These are phyloP conservation scores for Pythium rhizo-oryzae DNA, from an alignment of 352 stramenopile species.

Conservation along the genomic window DNA sequence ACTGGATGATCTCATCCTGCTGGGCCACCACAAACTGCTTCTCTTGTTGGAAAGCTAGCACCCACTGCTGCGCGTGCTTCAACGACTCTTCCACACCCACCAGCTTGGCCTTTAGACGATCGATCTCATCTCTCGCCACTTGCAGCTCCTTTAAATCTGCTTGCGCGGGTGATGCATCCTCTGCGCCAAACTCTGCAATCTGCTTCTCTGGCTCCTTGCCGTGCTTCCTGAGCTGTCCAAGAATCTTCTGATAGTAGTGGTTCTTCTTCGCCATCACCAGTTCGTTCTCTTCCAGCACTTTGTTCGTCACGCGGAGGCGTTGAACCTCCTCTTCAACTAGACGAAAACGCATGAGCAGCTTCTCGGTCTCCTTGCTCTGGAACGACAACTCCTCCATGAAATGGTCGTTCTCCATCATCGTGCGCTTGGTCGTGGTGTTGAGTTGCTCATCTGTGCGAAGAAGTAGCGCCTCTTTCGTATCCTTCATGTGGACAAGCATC, in stretches of 20 bases:
- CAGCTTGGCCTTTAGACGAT: slow-evolving; percentile 15
- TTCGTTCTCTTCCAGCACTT: slow-evolving; percentile 57
- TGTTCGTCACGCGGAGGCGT: slow-evolving; percentile 48
- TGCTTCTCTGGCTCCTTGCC: slow-evolving; percentile 5
- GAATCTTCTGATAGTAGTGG: slow-evolving; percentile 72
- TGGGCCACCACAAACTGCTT: slow-evolving; percentile 61
- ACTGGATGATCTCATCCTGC: slow-evolving; percentile 71
- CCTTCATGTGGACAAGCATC: slow-evolving; percentile 53
- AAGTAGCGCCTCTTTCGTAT: slow-evolving; percentile 59
- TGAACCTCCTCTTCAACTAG: slow-evolving; percentile 50
- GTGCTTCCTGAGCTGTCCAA: slow-evolving; percentile 51
- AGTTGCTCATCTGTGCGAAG: slow-evolving; percentile 66
- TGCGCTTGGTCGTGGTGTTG: slow-evolving; percentile 71
- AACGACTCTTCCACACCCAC: slow-evolving; percentile 37
- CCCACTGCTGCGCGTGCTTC: slow-evolving; percentile 45
- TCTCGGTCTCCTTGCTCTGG: slow-evolving; percentile 75
- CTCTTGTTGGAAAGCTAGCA: slow-evolving; percentile 52
- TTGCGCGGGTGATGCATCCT: neutral
- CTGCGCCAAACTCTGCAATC: neutral
- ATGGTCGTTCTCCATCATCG: slow-evolving; percentile 82
- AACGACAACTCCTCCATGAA: slow-evolving; percentile 73
- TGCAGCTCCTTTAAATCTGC: neutral
- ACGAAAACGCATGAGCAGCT: slow-evolving; percentile 49
- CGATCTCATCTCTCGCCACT: neutral
- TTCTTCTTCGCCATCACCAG: slow-evolving; percentile 63